Evolutionary conservation across 1,139 yeast species (phyloP).

Genomic region (Kodamaea ohmeri): DNA sequence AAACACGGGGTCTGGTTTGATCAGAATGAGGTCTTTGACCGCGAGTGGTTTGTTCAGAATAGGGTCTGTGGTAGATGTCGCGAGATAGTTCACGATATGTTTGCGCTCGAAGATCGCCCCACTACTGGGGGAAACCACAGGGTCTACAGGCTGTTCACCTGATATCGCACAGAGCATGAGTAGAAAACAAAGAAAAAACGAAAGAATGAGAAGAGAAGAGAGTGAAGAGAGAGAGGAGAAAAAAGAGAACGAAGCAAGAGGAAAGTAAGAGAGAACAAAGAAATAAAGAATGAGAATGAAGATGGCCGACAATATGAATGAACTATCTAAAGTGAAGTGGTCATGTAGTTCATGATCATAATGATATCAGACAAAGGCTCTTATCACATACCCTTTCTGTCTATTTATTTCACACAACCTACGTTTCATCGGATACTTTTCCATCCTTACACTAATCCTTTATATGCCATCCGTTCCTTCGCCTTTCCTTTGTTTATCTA

Average conservation of each 20-base stretch:
- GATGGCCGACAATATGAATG: too few relatives aligned
- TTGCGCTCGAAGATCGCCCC: constrained; percentile 68
- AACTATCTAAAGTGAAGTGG: too few relatives aligned
- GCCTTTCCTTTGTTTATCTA: too few relatives aligned
- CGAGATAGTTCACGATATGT: constrained; percentile 59
- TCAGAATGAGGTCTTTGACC: constrained; percentile 55
- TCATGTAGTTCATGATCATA: too few relatives aligned
- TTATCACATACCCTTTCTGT: too few relatives aligned
- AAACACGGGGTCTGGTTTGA: constrained; percentile 27
- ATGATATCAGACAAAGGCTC: too few relatives aligned
- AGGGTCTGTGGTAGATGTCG: constrained; percentile 74
- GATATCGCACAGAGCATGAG: constrained; percentile 40
- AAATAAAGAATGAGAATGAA: too few relatives aligned
- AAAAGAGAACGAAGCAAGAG: neutral
- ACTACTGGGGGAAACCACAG: constrained; percentile 77
- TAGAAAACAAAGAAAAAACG: too few relatives aligned
- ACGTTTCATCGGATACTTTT: too few relatives aligned
- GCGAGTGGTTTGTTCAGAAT: constrained; percentile 60
- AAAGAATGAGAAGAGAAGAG: neutral
- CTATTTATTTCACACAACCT: too few relatives aligned
- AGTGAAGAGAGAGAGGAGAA: neutral
- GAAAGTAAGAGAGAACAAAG: neutral
- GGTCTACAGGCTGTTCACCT: constrained; percentile 63
- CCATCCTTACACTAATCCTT: too few relatives aligned
- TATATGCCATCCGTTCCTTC: too few relatives aligned